Evolutionary conservation across 2,329 filamentous ascomycete species (phyloP).

Genomic region (Mollisia scopiformis): DNA sequence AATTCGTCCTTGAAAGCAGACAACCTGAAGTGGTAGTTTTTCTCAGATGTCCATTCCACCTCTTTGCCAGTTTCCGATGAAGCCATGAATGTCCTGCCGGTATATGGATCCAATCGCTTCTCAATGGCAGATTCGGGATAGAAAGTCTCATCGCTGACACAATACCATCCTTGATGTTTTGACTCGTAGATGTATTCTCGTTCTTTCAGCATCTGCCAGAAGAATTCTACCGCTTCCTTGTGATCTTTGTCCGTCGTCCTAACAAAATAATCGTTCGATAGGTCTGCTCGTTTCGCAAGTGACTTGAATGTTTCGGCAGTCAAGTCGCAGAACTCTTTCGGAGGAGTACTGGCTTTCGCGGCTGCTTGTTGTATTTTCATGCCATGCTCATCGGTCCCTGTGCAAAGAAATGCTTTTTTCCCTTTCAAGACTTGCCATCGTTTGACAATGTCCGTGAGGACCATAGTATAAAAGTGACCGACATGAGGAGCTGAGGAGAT

Average conservation of each 20-base stretch:
- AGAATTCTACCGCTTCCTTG: conserved; percentile 81
- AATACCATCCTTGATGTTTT: conserved; percentile 95
- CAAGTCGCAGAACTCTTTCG: conserved; percentile 86
- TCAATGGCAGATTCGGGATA: conserved; percentile 80
- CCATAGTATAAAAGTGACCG: conserved; percentile 91
- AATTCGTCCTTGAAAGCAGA: conserved; percentile 80
- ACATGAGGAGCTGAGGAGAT: conserved; percentile 76
- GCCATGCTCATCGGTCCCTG: conserved; percentile 96
- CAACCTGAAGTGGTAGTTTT: conserved; percentile 92
- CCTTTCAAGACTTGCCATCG: conserved; percentile 84
- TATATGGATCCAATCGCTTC: conserved; percentile 74
- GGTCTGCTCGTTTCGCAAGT: conserved; percentile 69
- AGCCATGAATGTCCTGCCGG: conserved; percentile 81
- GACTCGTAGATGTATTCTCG: conserved; percentile 80
- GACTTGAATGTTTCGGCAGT: conserved; percentile 80
- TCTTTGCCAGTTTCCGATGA: conserved; percentile 87
- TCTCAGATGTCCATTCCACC: conserved; percentile 93
- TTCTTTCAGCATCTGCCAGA: conserved; percentile 82
- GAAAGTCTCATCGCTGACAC: conserved; percentile 94
- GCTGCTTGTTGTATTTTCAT: conserved; percentile 96
- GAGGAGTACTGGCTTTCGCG: conserved; percentile 66
- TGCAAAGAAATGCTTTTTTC: conserved; percentile 73
- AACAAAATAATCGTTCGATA: conserved; percentile 85
- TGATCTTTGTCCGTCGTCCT: conserved; percentile 87
- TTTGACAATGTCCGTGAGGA: conserved; percentile 89